Evolutionary conservation across 306 rosid genomes (phyloP), one percentile per base, ranked within the genome.

Genomic region (Sphenostylis stenocarpa): DNA sequence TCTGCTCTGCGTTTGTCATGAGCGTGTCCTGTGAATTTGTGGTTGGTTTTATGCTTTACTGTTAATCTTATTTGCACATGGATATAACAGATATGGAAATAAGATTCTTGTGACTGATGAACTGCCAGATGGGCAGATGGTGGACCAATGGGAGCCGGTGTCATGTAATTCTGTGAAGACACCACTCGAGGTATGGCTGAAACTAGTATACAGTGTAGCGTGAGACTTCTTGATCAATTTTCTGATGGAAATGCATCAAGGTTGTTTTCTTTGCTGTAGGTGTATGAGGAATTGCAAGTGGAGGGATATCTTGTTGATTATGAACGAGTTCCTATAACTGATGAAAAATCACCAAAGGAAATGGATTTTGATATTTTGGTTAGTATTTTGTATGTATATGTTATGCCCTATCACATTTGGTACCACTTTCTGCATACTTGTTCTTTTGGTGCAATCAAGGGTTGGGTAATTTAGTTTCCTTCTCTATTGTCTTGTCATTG

Each of bases 71-170:
- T 77, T 63, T 83, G 68, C 63, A 48, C 28, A 13, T 17, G 88
- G 80, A 65, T 41, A 33, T 73, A 39, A 65, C 93, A 94, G 98
- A 80, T 94, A 91, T 63, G 92, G 93, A 76, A 85, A 91, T 84
- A 91, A 90, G 88, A 94, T 94, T 75, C 98, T 94, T 75, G 97
- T 94, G 74, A 91, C 98, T 11, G 98, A 91, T 82, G 98, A 94
- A 84, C 90, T 94, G 73, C 97, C 91, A 39, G 97, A 94, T 85
- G 98, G 98, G 79, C 98, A 94, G 86, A 94, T 94, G 98, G 96
- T 94, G 36, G 98, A 94, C 88, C 98, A 94, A 77, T 94, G 98
- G 97, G 97, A 94, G 76, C 87, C 91, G 4, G 91, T 94, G 41
- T 87, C 92, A 3, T 62, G 74, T 80, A 79, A 87, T 85, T 91